Evolutionary conservation across 805 yeast species (phyloP).

Genomic region (Schwanniomyces yamadae): DNA sequence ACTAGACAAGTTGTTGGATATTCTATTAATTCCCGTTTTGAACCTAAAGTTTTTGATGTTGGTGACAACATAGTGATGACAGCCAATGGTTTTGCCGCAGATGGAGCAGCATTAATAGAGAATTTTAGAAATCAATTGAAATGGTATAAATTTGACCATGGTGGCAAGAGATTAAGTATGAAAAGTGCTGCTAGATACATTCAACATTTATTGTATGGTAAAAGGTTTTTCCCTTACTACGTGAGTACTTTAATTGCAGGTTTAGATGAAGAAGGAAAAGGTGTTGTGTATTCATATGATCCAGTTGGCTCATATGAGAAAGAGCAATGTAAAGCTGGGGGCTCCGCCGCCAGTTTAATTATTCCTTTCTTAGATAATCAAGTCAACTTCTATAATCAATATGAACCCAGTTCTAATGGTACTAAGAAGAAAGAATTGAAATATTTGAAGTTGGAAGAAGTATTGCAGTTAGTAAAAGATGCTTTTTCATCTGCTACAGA

Average conservation of each 20-base stretch:
- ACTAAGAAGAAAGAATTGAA: conserved; percentile 57
- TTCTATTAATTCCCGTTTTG: conserved; percentile 88
- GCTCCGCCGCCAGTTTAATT: conserved; percentile 92
- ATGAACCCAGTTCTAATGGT: conserved; percentile 75
- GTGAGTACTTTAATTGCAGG: conserved; percentile 96
- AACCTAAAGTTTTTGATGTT: conserved; percentile 83
- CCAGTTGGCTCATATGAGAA: conserved; percentile 98
- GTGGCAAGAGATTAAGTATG: conserved; percentile 63
- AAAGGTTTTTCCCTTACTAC: conserved; percentile 95
- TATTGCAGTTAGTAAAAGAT: conserved; percentile 81
- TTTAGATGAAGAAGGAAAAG: conserved; percentile 85
- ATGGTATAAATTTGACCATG: conserved; percentile 92
- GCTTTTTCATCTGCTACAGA: conserved; percentile 96
- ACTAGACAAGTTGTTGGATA: conserved; percentile 96
- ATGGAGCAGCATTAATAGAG: conserved; percentile 80
- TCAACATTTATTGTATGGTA: conserved; percentile 87
- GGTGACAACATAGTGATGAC: conserved; percentile 87
- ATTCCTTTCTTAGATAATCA: conserved; percentile 98
- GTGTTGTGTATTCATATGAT: conserved; percentile 93
- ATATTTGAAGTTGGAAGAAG: conserved; percentile 79
- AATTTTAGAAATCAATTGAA: conserved; percentile 67
- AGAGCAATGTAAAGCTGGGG: conserved; percentile 97
- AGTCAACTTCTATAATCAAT: conserved; percentile 93
- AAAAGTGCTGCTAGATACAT: conserved; percentile 84
- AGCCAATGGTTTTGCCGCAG: conserved; percentile 97